Evolutionary conservation across 73 alveolate species (phyloP).

Genomic region (Symbiodinium natans): DNA sequence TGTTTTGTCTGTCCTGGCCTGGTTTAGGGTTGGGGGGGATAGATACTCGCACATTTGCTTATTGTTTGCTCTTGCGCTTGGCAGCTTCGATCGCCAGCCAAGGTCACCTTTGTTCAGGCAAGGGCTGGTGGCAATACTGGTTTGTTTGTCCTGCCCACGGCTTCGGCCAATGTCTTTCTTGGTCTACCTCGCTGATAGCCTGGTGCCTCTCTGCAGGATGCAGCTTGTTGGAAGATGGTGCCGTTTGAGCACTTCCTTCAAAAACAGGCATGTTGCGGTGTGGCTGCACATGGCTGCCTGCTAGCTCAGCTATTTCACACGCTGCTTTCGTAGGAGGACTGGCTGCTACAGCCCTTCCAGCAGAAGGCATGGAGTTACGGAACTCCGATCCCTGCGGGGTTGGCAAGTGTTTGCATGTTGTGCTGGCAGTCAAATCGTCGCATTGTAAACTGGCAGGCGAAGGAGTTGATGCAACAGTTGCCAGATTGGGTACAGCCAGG

Average conservation of each 20-base stretch:
- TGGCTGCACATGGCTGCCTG: background rate
- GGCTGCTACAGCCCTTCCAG: conserved; percentile 92
- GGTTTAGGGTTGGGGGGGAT: background rate
- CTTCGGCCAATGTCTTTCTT: background rate
- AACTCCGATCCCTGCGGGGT: no score
- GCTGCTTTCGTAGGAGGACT: conserved; percentile 36
- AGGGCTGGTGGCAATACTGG: no score
- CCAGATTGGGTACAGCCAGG: conserved; percentile 93
- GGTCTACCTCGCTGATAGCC: background rate
- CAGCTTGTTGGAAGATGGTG: conserved; percentile 90
- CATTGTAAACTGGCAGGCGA: conserved; percentile 57
- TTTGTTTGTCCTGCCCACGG: no score
- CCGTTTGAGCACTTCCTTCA: conserved; percentile 78
- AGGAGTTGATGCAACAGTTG: conserved; percentile 58
- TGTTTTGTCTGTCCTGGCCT: background rate
- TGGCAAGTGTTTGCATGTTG: no score
- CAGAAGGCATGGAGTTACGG: conserved; percentile 44
- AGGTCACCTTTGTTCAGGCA: conserved; percentile 92
- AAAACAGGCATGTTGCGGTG: background rate
- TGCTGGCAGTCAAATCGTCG: no score
- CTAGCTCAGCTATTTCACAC: no score
- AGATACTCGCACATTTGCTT: no score
- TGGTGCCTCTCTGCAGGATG: background rate
- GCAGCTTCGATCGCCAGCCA: no score
- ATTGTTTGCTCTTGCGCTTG: background rate